These are phyloP conservation scores for Fraxinus velutina DNA, from an alignment of 305 asterid species.

Conservation along the genomic window DNA sequence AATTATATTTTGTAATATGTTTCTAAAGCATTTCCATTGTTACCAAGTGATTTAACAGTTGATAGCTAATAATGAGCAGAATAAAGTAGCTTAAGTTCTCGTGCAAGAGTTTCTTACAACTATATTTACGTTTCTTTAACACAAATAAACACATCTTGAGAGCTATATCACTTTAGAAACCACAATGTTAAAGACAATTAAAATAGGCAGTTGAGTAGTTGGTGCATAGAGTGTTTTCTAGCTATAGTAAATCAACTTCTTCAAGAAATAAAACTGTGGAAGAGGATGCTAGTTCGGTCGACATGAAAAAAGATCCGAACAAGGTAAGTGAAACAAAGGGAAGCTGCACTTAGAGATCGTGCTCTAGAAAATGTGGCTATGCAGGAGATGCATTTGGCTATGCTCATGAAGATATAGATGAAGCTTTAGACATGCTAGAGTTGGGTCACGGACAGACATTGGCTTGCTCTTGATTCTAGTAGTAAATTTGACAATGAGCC, in stretches of 20 bases:
- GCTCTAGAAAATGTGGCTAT: not conserved
- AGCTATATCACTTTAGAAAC: not conserved
- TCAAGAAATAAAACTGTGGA: not conserved
- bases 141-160: not conserved
- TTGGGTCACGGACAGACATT: not conserved
- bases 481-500: not conserved
- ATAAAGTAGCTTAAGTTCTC: not conserved
- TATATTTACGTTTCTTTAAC: not conserved
- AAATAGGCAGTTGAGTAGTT: not conserved
- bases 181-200: not conserved
- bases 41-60: slow-evolving; percentile 1
- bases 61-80: not conserved
- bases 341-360: not conserved
- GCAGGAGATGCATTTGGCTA: not conserved
- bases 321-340: not conserved
- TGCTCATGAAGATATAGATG: not conserved
- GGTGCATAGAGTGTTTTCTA: not conserved
- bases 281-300: not conserved
- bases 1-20: not conserved
- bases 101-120: slow-evolving; percentile 3
- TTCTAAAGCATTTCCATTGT: slow-evolving; percentile 6
- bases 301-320: not conserved
- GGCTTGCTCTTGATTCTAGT: not conserved
- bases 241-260: not conserved
- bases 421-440: not conserved